Percentiles rank a stretch among this genome's conserved stretches.
These are phyloP conservation scores for Boletus speciosus DNA, from an alignment of 768 basidiomycete species.

Conservation along the genomic window DNA sequence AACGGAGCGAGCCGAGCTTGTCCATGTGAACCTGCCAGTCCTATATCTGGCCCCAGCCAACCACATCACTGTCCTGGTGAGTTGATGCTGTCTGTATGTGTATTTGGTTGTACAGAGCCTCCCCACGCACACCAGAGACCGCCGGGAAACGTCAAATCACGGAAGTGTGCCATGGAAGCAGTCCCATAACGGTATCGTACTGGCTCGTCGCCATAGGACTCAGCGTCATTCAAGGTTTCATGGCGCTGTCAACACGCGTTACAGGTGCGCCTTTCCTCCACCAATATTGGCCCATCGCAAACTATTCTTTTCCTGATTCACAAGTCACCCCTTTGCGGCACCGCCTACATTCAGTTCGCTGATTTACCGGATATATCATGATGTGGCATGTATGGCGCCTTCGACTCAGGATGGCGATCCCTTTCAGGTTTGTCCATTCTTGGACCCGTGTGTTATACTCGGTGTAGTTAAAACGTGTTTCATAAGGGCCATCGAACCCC, in stretches of 20 bases:
- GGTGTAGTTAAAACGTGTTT: conserved; percentile 32
- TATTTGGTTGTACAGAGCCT: conserved; percentile 2
- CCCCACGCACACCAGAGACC: conserved; percentile 19
- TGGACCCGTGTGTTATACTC: conserved; percentile 12
- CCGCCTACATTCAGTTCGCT: conserved; percentile 19
- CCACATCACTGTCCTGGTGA: conserved; percentile 6
- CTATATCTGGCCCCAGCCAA: conserved; percentile 15
- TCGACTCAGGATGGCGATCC: conserved; percentile 19
- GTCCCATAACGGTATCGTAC: conserved; percentile 25
- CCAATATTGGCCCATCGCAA: conserved; percentile 13
- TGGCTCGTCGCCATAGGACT: conserved; percentile 28
- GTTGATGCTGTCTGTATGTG: not conserved
- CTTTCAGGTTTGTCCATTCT: conserved; percentile 28
- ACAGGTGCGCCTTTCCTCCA: conserved; percentile 28
- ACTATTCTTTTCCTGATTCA: conserved; percentile 22
- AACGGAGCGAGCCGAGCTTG: conserved; percentile 3
- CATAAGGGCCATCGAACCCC: conserved; percentile 24
- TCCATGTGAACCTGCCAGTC: conserved; percentile 14
- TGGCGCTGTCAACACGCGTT: conserved; percentile 32
- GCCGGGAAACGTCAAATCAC: conserved; percentile 25
- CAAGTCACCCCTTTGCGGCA: conserved; percentile 23
- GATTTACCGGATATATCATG: conserved; percentile 34
- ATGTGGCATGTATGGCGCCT: conserved; percentile 2
- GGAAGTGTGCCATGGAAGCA: conserved; percentile 25
- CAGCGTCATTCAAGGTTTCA: conserved; percentile 35